phyloP scores from a whole-genome alignment of 176 grass and related monocot genomes.

The Bothriochloa decipiens region DNA sequence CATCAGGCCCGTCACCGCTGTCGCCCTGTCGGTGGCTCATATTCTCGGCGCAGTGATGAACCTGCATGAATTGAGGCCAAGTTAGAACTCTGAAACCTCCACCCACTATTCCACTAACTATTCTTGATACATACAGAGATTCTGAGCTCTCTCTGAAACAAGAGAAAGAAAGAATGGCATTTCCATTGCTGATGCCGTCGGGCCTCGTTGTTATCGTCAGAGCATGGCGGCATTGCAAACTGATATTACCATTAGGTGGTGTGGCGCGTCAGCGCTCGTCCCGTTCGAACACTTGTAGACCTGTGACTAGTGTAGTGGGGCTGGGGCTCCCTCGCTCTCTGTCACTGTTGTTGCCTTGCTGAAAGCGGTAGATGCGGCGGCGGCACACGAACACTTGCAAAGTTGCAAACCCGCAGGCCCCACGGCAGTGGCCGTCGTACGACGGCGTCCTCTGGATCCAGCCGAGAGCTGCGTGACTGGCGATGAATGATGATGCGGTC shows the following conservation, averaged over 20 bases:
- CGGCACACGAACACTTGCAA: not conserved
- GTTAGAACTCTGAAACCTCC: not conserved
- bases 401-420: not conserved
- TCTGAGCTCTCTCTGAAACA: not conserved
- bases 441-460: slow-evolving; percentile 1
- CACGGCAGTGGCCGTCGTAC: slow-evolving; percentile 9
- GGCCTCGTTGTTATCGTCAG: not conserved
- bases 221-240: not conserved
- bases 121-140: not conserved
- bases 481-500: not conserved
- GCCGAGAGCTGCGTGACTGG: not conserved
- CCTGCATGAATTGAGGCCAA: not conserved
- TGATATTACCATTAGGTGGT: not conserved
- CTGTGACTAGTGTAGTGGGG: not conserved
- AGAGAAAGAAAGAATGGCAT: not conserved
- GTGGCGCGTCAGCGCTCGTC: slow-evolving; percentile 10
- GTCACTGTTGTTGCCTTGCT: not conserved
- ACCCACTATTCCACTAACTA: not conserved
- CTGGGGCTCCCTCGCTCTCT: not conserved
- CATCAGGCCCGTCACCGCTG: not conserved
- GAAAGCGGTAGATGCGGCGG: too few relatives aligned
- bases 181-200: not conserved
- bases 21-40: not conserved
- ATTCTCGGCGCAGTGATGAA: not conserved
- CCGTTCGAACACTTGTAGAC: too few relatives aligned